These are phyloP conservation scores for Pestalotiopsis sp. DNA, from an alignment of 2,329 filamentous ascomycete species.

Conservation along the genomic window DNA sequence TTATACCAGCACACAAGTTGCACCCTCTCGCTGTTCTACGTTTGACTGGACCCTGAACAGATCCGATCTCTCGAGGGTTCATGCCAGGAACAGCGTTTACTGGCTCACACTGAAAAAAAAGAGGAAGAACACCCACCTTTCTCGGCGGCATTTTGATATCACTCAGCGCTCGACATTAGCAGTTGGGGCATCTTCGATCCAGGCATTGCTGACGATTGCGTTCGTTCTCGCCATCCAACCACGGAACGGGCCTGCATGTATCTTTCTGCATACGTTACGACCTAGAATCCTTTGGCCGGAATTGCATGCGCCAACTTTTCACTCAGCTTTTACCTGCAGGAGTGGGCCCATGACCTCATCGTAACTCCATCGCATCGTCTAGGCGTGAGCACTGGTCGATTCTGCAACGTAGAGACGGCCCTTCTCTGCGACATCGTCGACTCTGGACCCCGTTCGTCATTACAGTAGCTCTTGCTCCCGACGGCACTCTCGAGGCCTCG, in stretches of 20 bases:
- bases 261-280: conserved; percentile 1
- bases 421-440: conserved; percentile 14
- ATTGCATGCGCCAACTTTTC: neutral
- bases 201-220: neutral
- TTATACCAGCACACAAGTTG: neutral
- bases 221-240: neutral
- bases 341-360: conserved; percentile 18
- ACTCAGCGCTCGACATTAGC: neutral
- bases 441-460: conserved; percentile 8
- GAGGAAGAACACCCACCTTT: neutral
- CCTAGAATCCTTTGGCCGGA: conserved; percentile 3
- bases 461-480: neutral
- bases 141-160: neutral
- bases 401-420: conserved; percentile 12
- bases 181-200: neutral
- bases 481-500: neutral
- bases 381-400: conserved; percentile 11
- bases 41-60: neutral
- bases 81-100: neutral
- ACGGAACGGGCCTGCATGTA: conserved; percentile 2
- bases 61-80: neutral
- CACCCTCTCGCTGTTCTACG: neutral
- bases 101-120: neutral
- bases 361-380: conserved; percentile 14
- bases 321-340: conserved; percentile 8